Percentiles rank a stretch among this genome's conserved stretches.
Conservation (phyloP, 768 basidiomycete species). For the Leucocoprinus sp. region DNA sequence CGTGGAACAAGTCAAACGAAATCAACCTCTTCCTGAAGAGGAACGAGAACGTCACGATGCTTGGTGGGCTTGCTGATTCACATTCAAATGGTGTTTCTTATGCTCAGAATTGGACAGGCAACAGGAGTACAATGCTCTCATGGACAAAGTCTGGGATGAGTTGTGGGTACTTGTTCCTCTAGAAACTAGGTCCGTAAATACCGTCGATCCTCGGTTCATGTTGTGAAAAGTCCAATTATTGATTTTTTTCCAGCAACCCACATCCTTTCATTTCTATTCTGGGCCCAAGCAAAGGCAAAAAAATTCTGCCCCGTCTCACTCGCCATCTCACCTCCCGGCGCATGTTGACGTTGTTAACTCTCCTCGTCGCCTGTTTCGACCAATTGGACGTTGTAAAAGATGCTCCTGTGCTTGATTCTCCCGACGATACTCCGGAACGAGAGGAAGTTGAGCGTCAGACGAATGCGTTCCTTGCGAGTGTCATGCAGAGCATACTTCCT, state of each 20-base stretch:
- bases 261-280: constrained; percentile 96
- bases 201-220: not conserved
- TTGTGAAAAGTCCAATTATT: not conserved
- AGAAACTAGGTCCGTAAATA: constrained; percentile 71
- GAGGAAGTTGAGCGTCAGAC: constrained; percentile 81
- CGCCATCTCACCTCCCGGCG: constrained; percentile 73
- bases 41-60: constrained; percentile 30
- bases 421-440: constrained; percentile 53
- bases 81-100: not conserved
- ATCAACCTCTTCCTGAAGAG: constrained; percentile 63
- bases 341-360: constrained; percentile 81
- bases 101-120: constrained; percentile 35
- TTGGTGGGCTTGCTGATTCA: constrained; percentile 34
- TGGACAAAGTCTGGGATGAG: constrained; percentile 72
- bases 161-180: constrained; percentile 85
- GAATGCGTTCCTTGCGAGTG: constrained; percentile 77
- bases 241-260: constrained; percentile 63
- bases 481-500: constrained; percentile 80
- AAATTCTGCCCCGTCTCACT: constrained; percentile 79
- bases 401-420: constrained; percentile 61
- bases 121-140: constrained; percentile 43
- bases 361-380: constrained; percentile 89
- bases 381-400: constrained; percentile 87
- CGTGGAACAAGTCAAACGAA: constrained; percentile 77
- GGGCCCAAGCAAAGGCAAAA: constrained; percentile 85